A percentile compares a stretch with the other conserved stretches of the same genome.
Evolutionary conservation across 1,139 yeast genomes (phyloP).

Genomic region (Diutina sp.): DNA sequence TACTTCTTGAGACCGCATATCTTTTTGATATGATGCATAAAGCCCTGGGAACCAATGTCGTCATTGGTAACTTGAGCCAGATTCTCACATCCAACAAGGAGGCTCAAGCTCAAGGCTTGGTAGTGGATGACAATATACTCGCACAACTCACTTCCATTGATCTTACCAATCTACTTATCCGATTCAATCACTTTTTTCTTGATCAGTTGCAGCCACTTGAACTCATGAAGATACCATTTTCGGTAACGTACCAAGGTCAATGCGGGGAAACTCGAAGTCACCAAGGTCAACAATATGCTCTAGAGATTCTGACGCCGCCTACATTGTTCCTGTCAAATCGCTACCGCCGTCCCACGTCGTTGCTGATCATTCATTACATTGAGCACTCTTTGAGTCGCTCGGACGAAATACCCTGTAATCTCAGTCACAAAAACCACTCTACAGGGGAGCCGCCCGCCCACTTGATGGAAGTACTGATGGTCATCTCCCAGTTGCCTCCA

Average conservation of each 20-base stretch:
- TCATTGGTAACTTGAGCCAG: slow-evolving; percentile 57
- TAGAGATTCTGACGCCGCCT: slow-evolving; percentile 23
- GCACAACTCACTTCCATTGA: slow-evolving; percentile 1
- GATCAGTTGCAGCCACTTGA: slow-evolving; percentile 33
- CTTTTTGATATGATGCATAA: slow-evolving; percentile 83
- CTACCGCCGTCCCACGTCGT: not conserved
- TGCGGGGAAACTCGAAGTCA: not conserved
- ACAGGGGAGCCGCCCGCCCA: not conserved
- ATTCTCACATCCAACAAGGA: slow-evolving; percentile 31
- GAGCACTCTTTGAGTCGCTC: not conserved
- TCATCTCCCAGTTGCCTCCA: slow-evolving; percentile 43
- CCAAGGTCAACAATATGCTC: slow-evolving; percentile 23
- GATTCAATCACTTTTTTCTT: slow-evolving; percentile 19
- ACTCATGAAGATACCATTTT: not conserved
- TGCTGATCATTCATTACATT: not conserved
- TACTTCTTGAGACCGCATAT: slow-evolving; percentile 76
- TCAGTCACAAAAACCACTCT: not conserved
- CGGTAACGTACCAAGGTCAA: not conserved
- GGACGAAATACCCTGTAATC: not conserved
- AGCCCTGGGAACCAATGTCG: slow-evolving; percentile 60
- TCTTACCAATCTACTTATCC: not conserved
- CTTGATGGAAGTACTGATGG: not conserved
- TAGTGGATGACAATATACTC: slow-evolving; percentile 31
- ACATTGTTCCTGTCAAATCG: not conserved
- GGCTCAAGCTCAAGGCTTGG: slow-evolving; percentile 36